phyloP scores from a whole-genome alignment of 768 basidiomycete species.

The Calocera viscosa region DNA sequence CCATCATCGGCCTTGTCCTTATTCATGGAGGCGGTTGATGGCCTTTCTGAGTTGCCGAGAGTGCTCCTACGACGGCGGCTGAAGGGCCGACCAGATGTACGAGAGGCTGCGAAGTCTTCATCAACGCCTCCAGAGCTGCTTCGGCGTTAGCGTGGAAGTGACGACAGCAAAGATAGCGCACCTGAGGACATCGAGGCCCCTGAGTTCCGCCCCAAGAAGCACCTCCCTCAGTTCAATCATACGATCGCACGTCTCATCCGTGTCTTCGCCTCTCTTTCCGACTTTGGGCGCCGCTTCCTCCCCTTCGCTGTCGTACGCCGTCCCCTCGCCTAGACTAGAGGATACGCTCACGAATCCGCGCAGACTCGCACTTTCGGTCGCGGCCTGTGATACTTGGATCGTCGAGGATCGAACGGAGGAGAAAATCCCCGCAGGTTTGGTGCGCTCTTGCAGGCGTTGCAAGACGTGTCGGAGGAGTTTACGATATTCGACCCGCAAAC shows the following conservation, averaged over 20 bases:
- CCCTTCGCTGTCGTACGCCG: constrained; percentile 12
- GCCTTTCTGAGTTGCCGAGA: constrained; percentile 3
- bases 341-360: constrained; percentile 6
- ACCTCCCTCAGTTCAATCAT: constrained; percentile 52
- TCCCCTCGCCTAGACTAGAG: not conserved
- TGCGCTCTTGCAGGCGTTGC: not conserved
- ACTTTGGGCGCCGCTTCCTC: constrained; percentile 4
- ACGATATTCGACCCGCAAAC: not conserved
- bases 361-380: constrained; percentile 6
- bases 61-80: constrained; percentile 27
- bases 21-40: not conserved
- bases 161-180: not conserved
- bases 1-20: constrained; percentile 12
- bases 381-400: not conserved
- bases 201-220: constrained; percentile 40
- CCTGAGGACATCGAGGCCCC: constrained; percentile 49
- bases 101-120: not conserved
- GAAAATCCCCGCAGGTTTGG: not conserved
- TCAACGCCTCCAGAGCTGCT: not conserved
- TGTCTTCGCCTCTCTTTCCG: constrained; percentile 19
- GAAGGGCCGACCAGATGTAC: constrained; percentile 13
- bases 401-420: not conserved
- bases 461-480: constrained; percentile 1
- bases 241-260: constrained; percentile 53
- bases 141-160: not conserved